Percentiles rank a stretch among this genome's conserved stretches.
phyloP scores from a whole-genome alignment of 192 early-diverging fungal genomes.

The Coemansia sp. region DNA sequence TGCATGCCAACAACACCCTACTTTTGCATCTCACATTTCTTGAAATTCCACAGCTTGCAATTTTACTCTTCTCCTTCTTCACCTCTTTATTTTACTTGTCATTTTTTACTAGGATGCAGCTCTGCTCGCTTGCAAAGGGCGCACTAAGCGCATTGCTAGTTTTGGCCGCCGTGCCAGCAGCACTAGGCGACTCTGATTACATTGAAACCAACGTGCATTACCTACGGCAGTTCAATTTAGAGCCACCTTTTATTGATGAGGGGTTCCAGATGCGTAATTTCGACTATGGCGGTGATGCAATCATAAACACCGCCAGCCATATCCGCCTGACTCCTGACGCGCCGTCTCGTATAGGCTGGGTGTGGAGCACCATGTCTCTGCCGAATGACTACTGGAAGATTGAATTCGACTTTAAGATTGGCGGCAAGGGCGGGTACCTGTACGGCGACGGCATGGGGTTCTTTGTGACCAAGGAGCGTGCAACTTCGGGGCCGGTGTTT shows the following conservation, averaged over 20 bases:
- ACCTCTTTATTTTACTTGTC: neutral
- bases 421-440: conserved; percentile 71
- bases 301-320: conserved; percentile 84
- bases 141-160: conserved; percentile 30
- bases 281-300: conserved; percentile 92
- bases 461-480: conserved; percentile 84
- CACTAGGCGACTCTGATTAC: conserved; percentile 18
- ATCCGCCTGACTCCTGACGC: conserved; percentile 85
- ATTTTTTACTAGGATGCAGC: conserved; percentile 15
- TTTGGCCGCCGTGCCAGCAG: conserved; percentile 17
- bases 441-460: conserved; percentile 97
- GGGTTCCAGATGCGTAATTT: conserved; percentile 86
- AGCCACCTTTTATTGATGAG: conserved; percentile 62
- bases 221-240: conserved; percentile 42
- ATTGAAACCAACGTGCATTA: conserved; percentile 45
- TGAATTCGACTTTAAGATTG: conserved; percentile 93
- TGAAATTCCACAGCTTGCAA: neutral
- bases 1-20: neutral
- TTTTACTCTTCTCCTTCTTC: conserved; percentile 1
- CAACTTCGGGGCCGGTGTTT: conserved; percentile 80
- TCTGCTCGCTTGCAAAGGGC: conserved; percentile 39
- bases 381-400: conserved; percentile 63
- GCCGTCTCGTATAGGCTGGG: conserved; percentile 77
- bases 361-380: conserved; percentile 66
- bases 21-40: neutral